phyloP scores from a whole-genome alignment of 176 grass and related monocot species.

The Rhynchospora tenuis region DNA sequence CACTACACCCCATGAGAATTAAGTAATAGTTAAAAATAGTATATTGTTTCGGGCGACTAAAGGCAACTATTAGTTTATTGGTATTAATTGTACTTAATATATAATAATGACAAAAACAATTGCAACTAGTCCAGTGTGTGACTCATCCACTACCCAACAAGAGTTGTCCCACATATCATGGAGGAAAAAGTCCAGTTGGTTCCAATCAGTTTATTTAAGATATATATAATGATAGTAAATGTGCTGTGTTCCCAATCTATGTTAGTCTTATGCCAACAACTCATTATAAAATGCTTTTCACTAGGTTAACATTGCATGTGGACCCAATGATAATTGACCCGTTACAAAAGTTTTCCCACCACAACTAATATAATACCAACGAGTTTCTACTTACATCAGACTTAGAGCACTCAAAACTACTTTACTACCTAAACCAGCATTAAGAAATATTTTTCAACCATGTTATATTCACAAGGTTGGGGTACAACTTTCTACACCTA shows the following conservation, averaged over 20 bases:
- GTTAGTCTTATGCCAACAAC: neutral
- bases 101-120: neutral
- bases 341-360: neutral
- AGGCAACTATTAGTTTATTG: neutral
- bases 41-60: neutral
- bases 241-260: neutral
- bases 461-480: neutral
- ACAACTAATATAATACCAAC: neutral
- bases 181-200: neutral
- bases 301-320: neutral
- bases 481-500: neutral
- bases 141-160: slow-evolving; percentile 18
- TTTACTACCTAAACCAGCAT: neutral
- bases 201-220: neutral
- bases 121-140: neutral
- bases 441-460: neutral
- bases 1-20: neutral
- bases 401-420: neutral
- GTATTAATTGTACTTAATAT: neutral
- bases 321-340: neutral
- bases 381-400: neutral
- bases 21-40: neutral
- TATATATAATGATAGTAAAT: neutral
- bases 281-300: neutral
- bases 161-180: slow-evolving; percentile 5